Base-by-base conservation (phyloP, 2,329 filamentous ascomycete genomes). In the Ascochyta viciae-villosae region DNA sequence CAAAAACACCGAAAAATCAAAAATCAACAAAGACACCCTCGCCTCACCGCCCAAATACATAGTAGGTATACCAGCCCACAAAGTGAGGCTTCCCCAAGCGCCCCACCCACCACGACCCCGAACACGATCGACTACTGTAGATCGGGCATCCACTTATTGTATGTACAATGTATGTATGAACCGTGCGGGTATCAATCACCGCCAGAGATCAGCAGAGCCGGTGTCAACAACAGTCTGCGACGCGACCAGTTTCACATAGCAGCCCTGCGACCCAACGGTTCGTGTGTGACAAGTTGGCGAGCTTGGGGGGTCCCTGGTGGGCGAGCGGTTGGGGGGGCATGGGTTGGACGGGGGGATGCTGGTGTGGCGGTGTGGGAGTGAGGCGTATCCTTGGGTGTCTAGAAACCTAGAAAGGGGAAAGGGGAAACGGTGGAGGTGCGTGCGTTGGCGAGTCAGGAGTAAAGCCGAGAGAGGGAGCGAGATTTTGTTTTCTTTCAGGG, bases 191-290 rank as follows among this genome's bases (percentile, higher is more conserved):
- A 19, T 19, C 19, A 19, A 46, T 38, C 10, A 42, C 47, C 39
- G 39, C 47, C 39, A 15, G 24, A 42, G 39, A 50, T 50, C 47
- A 29, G 29, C 47, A n/a, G 22, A 23, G 29, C 39, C 31, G 3
- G 31, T n/a, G 15, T 12, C 13, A n/a, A 10, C 27, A 29, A 10
- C 8, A 29, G 27, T 19, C 19, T 19, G 19, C 27, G 9, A 29
- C 27, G 8, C 8, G 23, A 50, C 8, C 6, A 10, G 42, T 41
- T 52, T 46, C 50, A 35, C 13, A 19, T 46, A 6, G 10, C 22
- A 13, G 50, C 49, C 41, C 29, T 40, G 41, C 49, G 19, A 45
- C 42, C 41, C 49, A 52, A 52, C 49, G 34, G 42, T 39, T 31
- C 19, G 22, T 19, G 27, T 29, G 19, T 10, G 39, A 3, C 27